phyloP scores from a whole-genome alignment of 1,284 basidiomycete species.

The Cerrena zonata region DNA sequence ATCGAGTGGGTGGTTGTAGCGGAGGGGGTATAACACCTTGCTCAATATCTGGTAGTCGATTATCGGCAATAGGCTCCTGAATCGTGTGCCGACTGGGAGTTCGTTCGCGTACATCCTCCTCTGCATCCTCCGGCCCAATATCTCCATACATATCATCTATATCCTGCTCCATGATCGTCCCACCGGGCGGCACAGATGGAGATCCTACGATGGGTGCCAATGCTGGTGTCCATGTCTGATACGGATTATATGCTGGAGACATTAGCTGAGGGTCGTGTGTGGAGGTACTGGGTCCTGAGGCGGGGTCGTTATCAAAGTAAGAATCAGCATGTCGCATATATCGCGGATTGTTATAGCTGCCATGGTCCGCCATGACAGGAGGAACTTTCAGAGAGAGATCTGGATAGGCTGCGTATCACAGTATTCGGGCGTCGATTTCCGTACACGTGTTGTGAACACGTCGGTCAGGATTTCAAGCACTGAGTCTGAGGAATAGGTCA shows the following conservation, averaged over 20 bases:
- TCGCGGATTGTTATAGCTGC: not conserved
- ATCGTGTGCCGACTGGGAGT: not conserved
- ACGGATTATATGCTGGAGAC: not conserved
- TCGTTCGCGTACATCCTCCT: not conserved
- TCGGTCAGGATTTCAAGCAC: too few species aligned
- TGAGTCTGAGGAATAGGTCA: too few species aligned
- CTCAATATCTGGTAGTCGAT: not conserved
- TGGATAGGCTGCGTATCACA: too few species aligned
- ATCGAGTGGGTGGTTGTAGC: too few species aligned
- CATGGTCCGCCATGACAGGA: not conserved
- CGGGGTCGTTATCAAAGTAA: not conserved
- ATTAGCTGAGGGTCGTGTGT: not conserved
- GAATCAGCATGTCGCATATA: not conserved
- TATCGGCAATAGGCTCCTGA: not conserved
- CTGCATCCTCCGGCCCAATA: not conserved
- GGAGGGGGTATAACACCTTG: not conserved
- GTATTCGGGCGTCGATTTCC: not conserved
- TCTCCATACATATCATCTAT: not conserved
- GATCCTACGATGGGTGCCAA: conserved; percentile 7
- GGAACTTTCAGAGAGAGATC: not conserved
- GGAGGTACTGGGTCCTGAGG: not conserved
- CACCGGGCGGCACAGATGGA: not conserved
- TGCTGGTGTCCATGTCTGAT: conserved; percentile 4
- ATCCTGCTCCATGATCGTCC: not conserved
- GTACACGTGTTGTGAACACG: not conserved